Conservation (phyloP, 352 stramenopile genomes). For the Salisapilia sapeloensis region DNA sequence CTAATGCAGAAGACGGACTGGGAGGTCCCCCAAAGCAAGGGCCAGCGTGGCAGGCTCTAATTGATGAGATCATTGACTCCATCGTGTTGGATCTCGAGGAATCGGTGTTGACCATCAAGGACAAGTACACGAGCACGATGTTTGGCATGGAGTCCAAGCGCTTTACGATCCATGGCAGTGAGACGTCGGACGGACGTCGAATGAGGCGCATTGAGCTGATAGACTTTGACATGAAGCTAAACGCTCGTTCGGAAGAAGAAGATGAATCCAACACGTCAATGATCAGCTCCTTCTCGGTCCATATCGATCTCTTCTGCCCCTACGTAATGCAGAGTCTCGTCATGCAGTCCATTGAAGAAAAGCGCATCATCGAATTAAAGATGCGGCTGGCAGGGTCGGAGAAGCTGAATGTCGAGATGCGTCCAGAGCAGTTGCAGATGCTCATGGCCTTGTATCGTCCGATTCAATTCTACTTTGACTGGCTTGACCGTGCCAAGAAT, state of each 20-base stretch:
- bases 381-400: conserved; percentile 19
- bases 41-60: conserved; percentile 30
- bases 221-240: conserved; percentile 57
- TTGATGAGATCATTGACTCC: conserved; percentile 58
- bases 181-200: conserved; percentile 9
- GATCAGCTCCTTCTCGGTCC: conserved; percentile 28
- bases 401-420: conserved; percentile 27
- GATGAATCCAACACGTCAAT: conserved; percentile 3
- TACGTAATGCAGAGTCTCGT: conserved; percentile 46
- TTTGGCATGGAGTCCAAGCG: conserved; percentile 38
- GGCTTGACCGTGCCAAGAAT: conserved; percentile 29
- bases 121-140: conserved; percentile 31
- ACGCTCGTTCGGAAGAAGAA: conserved; percentile 8
- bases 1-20: not conserved
- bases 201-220: conserved; percentile 30
- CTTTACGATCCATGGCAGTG: conserved; percentile 34
- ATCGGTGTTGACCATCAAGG: conserved; percentile 34
- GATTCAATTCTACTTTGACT: conserved; percentile 51
- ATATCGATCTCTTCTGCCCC: conserved; percentile 43
- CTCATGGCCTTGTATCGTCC: conserved; percentile 36
- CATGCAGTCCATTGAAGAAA: conserved; percentile 14
- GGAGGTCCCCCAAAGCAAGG: conserved; percentile 4
- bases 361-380: conserved; percentile 28
- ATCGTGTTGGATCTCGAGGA: conserved; percentile 30
- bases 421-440: conserved; percentile 38